A percentile compares a stretch with the other conserved stretches of the same genome.
Evolutionary conservation across 306 rosid genomes (phyloP).

Genomic region (Sicyos baderoa): DNA sequence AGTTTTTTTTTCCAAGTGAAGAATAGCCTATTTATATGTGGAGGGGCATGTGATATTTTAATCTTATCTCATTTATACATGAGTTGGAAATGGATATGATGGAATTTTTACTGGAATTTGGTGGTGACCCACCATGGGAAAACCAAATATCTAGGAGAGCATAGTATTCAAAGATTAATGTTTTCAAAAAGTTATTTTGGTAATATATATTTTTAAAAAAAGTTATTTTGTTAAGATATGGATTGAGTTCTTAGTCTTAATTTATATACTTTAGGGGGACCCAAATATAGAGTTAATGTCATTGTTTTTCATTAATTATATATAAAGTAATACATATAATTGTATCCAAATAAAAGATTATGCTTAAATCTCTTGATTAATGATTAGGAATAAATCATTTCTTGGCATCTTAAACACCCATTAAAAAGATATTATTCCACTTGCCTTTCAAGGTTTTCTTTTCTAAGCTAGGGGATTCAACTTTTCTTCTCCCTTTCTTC

Average conservation of each 20-base stretch:
- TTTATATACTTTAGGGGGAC: too few relatives aligned
- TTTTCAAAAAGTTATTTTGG: background rate
- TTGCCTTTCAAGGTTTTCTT: background rate
- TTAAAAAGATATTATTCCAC: background rate
- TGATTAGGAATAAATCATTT: background rate
- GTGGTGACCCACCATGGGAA: constrained; percentile 6
- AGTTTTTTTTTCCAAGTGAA: background rate
- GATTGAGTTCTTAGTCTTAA: background rate
- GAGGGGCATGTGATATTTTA: background rate
- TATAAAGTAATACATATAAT: background rate
- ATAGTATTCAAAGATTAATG: constrained; percentile 10
- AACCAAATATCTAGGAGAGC: constrained; percentile 17
- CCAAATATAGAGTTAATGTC: background rate
- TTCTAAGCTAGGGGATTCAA: background rate
- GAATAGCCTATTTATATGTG: constrained; percentile 6
- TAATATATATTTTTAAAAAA: background rate
- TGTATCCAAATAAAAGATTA: background rate
- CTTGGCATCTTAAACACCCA: background rate
- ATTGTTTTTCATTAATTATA: background rate
- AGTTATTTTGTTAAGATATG: background rate
- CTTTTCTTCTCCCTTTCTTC: background rate
- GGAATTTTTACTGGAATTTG: constrained; percentile 9
- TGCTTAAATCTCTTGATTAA: background rate
- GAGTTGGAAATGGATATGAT: background rate
- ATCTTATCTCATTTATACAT: background rate